Evolutionary conservation across 768 basidiomycete species (phyloP).

Genomic region (Boletus reticuloceps): DNA sequence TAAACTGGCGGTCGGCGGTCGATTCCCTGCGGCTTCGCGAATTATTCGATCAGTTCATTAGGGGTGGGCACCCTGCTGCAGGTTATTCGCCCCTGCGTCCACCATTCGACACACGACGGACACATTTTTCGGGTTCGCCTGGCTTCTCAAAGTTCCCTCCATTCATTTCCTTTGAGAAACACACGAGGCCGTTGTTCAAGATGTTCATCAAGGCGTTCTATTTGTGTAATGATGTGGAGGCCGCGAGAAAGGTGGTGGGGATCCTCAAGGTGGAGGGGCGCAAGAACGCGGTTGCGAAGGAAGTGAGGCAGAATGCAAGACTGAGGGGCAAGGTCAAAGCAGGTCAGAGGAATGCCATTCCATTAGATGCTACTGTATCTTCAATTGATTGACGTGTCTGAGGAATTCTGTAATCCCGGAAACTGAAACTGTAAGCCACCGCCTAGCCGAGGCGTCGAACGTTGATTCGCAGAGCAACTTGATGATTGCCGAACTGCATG

Average conservation of each 20-base stretch:
- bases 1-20: slow-evolving; percentile 49
- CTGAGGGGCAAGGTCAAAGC: slow-evolving; percentile 19
- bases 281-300: slow-evolving; percentile 8
- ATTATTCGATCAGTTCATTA: slow-evolving; percentile 65
- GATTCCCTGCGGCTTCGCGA: slow-evolving; percentile 42
- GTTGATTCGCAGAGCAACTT: not conserved
- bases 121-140: slow-evolving; percentile 12
- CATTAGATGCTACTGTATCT: slow-evolving; percentile 1
- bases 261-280: slow-evolving; percentile 48
- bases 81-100: slow-evolving; percentile 29
- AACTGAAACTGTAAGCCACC: not conserved
- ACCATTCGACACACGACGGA: slow-evolving; percentile 44
- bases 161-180: slow-evolving; percentile 51
- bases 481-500: not conserved
- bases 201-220: slow-evolving; percentile 71
- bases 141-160: slow-evolving; percentile 38
- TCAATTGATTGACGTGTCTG: slow-evolving; percentile 7
- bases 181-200: slow-evolving; percentile 68
- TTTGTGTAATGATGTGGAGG: slow-evolving; percentile 48
- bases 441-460: not conserved
- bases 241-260: slow-evolving; percentile 51
- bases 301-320: slow-evolving; percentile 18
- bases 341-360: not conserved
- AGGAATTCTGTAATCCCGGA: not conserved
- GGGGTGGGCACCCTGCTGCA: slow-evolving; percentile 54